Evolutionary conservation across 345 rosid genomes (phyloP), one percentile per base, ranked within the genome.

Genomic region (Nasturtium officinale): DNA sequence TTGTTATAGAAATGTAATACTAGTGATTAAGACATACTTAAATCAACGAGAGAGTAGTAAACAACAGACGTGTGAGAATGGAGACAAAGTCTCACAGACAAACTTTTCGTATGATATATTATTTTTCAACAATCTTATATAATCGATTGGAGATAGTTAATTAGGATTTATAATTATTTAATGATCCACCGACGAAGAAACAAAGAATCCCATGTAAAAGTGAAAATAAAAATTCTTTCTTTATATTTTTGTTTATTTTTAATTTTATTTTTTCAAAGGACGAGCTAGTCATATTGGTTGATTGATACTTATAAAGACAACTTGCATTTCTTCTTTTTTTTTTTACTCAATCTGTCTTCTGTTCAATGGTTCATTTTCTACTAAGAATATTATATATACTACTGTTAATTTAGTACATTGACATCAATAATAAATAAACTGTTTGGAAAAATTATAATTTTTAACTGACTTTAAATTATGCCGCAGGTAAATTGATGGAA

Each of bases 401-500:
- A 13, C 48, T 57, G 53, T 58, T 61, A 52, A 30, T 42, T 9
- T 3, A 72, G 9, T 23, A 54, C 64, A 63, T 10, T 54, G 37
- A 53, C 56, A 29, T 0, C 12, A 42, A 2, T 4, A 13, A 13
- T 3, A 29, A 53, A 17, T 5, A n/a, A 62, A 23, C 5, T 23
- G 56, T 21, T 64, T 64, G 26, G 15, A 37, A 23, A 26, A 46
- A 7, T 13, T 13, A 29, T 50, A 67, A 67, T 38, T 38, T 38
- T 5, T 23, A 56, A 62, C 16, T 59, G 38, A 20, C 15, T 59
- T 6, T 29, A 28, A 12, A 50, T 15, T 46, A 66, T 67, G 10
- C n/a, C 66, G 69, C 81, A 78, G 81, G 77, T 60, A 78, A 60
- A 60, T 66, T 78, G 70, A 72, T 78, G 78, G 78, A 78, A 33